These are phyloP conservation scores for Brassica juncea DNA, from an alignment of 345 rosid species.

Conservation along the genomic window DNA sequence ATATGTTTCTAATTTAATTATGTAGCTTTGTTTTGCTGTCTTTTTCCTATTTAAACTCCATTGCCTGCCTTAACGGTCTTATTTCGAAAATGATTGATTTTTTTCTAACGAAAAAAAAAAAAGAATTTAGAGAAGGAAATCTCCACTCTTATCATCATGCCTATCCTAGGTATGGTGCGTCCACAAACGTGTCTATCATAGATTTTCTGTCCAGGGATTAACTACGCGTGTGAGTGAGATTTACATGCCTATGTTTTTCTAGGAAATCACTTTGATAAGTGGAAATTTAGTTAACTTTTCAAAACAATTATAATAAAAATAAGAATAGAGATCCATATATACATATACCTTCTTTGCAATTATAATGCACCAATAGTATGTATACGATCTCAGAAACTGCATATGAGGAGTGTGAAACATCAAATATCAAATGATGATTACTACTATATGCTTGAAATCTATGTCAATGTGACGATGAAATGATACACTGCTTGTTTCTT, in stretches of 20 bases:
- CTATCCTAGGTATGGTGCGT: background rate
- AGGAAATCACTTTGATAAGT: background rate
- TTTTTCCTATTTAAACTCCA: background rate
- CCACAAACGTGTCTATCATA: background rate
- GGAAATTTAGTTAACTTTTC: background rate
- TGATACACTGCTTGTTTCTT: background rate
- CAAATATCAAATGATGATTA: background rate
- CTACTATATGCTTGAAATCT: background rate
- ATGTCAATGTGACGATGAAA: background rate
- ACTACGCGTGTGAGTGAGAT: background rate
- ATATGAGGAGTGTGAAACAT: background rate
- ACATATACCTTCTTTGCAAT: background rate
- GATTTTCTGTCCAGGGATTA: background rate
- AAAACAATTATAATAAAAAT: background rate
- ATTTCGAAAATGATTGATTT: background rate
- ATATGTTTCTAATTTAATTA: too few relatives aligned
- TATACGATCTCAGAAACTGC: background rate
- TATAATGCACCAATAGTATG: background rate
- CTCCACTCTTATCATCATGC: background rate
- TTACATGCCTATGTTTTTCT: background rate
- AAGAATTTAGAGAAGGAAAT: background rate
- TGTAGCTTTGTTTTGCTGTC: too few relatives aligned
- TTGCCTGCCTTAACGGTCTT: background rate
- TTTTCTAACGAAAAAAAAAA: too few relatives aligned
- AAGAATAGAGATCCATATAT: background rate